Conservation (phyloP, 768 basidiomycete genomes). For the Tulasnella sp. region DNA sequence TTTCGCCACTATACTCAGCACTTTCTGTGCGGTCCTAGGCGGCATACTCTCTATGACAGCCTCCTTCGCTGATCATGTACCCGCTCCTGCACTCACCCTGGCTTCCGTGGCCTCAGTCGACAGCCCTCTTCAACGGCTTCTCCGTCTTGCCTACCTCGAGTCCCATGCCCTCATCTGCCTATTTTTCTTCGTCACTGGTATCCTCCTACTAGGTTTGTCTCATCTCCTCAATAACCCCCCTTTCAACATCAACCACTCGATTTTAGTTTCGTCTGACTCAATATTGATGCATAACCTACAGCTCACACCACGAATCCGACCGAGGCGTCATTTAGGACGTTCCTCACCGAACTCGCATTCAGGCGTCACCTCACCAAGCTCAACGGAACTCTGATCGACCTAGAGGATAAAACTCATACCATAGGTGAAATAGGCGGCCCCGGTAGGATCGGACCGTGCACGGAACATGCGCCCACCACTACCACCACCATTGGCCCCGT, state of each 20-base stretch:
- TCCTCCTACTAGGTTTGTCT: conserved; percentile 60
- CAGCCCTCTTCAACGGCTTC: neutral
- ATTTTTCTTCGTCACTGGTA: conserved; percentile 55
- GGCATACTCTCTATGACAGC: neutral
- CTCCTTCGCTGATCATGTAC: neutral
- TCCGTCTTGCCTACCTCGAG: conserved; percentile 1
- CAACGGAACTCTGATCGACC: conserved; percentile 36
- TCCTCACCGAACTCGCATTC: conserved; percentile 95
- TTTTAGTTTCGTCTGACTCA: conserved; percentile 18
- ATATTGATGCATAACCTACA: conserved; percentile 27
- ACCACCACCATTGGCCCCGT: conserved; percentile 29
- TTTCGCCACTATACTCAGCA: neutral
- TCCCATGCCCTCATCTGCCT: conserved; percentile 52
- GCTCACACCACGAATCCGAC: conserved; percentile 93
- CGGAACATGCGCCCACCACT: conserved; percentile 18
- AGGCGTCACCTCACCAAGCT: conserved; percentile 84
- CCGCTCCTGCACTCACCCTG: neutral
- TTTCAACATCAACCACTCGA: conserved; percentile 4
- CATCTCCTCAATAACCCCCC: conserved; percentile 18
- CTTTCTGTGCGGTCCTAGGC: neutral
- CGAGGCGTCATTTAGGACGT: conserved; percentile 86
- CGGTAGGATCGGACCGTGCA: neutral
- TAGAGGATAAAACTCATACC: conserved; percentile 24
- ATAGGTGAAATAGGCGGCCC: neutral
- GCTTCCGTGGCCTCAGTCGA: neutral